Percentiles rank a stretch among this genome's conserved stretches.
These are phyloP conservation scores for Oligophagozyma castellii DNA, from an alignment of 1,139 yeast species.

Conservation along the genomic window DNA sequence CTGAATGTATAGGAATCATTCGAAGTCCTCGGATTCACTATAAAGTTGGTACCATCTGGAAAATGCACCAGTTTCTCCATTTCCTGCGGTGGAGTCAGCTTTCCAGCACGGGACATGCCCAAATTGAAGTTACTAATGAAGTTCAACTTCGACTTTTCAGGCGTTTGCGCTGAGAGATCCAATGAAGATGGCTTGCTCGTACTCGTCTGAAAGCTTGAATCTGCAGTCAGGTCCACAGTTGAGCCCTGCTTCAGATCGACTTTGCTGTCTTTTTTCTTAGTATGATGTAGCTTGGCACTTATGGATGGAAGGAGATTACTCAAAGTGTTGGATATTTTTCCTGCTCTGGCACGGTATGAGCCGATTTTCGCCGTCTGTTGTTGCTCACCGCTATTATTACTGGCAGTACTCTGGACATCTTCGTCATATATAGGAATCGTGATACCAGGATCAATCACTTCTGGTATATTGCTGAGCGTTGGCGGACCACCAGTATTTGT, in stretches of 20 bases:
- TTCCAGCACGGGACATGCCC: slow-evolving; percentile 7
- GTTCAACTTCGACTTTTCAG: slow-evolving; percentile 1
- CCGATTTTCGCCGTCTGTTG: slow-evolving; percentile 19
- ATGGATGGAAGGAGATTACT: slow-evolving; percentile 22
- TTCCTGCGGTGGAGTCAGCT: slow-evolving; percentile 18
- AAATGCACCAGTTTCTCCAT: slow-evolving; percentile 16
- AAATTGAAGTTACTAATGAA: neutral
- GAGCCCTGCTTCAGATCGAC: neutral
- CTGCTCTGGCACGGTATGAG: slow-evolving; percentile 21
- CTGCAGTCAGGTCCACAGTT: neutral
- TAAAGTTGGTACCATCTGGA: slow-evolving; percentile 15
- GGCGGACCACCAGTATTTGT: no score
- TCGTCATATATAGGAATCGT: slow-evolving; percentile 24
- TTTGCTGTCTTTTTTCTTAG: slow-evolving; percentile 10
- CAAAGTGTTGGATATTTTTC: slow-evolving; percentile 23
- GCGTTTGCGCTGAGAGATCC: neutral
- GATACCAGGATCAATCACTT: slow-evolving; percentile 23
- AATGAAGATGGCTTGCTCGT: slow-evolving; percentile 3
- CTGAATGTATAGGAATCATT: slow-evolving; percentile 18
- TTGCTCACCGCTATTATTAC: slow-evolving; percentile 1
- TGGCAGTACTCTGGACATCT: slow-evolving; percentile 4
- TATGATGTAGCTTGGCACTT: slow-evolving; percentile 23
- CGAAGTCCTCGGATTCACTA: slow-evolving; percentile 11
- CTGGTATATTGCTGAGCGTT: slow-evolving; percentile 18
- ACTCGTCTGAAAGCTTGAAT: neutral